Conservation (phyloP, 176 grass and related monocot species). For the Triticum monococcum region DNA sequence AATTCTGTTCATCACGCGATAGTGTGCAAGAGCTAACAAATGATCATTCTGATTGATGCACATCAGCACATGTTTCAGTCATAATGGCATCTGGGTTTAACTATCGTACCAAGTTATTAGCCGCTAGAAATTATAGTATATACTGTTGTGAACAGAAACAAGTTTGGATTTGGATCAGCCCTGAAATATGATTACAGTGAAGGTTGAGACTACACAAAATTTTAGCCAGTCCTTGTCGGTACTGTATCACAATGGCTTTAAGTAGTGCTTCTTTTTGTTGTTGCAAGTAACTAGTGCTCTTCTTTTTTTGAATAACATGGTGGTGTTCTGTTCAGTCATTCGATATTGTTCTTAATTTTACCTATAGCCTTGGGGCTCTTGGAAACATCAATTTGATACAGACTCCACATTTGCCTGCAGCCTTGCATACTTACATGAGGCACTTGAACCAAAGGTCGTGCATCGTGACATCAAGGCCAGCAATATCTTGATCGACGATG, state of each 20-base stretch:
- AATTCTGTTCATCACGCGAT: background rate
- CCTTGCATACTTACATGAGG: constrained; percentile 95
- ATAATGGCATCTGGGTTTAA: background rate
- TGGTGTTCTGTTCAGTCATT: background rate
- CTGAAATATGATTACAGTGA: constrained; percentile 1
- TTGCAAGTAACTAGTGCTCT: background rate
- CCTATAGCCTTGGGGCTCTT: background rate
- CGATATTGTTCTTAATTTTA: constrained; percentile 16
- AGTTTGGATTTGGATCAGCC: background rate
- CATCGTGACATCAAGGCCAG: constrained; percentile 94
- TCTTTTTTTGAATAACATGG: background rate
- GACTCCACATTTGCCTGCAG: constrained; percentile 42
- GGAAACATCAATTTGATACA: constrained; percentile 22
- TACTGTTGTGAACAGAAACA: constrained; percentile 18
- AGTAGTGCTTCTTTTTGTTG: background rate
- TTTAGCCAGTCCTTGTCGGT: constrained; percentile 3
- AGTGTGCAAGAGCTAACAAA: constrained; percentile 20
- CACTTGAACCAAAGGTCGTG: constrained; percentile 97
- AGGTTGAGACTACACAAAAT: background rate
- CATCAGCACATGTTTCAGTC: constrained; percentile 1
- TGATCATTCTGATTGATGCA: constrained; percentile 2
- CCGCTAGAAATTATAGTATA: background rate
- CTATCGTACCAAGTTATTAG: background rate
- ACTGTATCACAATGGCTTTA: background rate
- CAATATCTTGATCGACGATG: constrained; percentile 92